Evolutionary conservation across 306 rosid species (phyloP), one percentile per base, ranked within the genome.

Genomic region (Boehmeria nivea): DNA sequence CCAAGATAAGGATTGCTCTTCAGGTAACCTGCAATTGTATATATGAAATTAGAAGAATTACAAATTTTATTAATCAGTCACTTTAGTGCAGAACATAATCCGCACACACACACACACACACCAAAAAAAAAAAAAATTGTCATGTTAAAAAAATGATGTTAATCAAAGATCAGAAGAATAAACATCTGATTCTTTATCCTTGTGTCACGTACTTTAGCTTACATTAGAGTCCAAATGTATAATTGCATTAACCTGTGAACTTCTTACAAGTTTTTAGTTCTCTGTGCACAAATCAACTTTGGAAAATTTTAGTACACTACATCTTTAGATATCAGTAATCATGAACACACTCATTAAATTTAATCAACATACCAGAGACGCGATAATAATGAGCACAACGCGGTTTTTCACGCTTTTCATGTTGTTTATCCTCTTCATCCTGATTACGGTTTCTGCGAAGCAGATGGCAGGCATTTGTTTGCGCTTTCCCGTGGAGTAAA

Each of bases 1-100:
- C 98, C 98, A 68, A 90, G 81, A 64, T 78, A 73, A 43, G 91
- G 86, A 75, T 87, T 86, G 9, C 18, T 64, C 83, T 61, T 76
- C 80, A 87, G 39, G 78, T 78, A 86, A 13, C 46, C 98, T 90
- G 67, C 77, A 74, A 65, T 46, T 40, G 17, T 40, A n/a, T 49
- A 58, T 31, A 46, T 44, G 53, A 54, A 22, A 56, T 53, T 13
- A 28, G 54, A 64, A 24, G 39, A 54, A 48, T 1, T 17, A 11
- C 18, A 20, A 16, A 11, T 14, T 6, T 27, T 2, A 6, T 1
- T 12, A 49, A 51, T 16, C 51, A 68, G 57, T 33, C 36, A 56
- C 42, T 33, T 64, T 50, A 68, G 25, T 70, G 59, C 54, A 51
- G 61, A 42, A 56, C 10, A 45, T 36, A 26, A 49, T 44, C 48